phyloP scores from a whole-genome alignment of 2,329 filamentous ascomycete species.

The Knufia fluminis region DNA sequence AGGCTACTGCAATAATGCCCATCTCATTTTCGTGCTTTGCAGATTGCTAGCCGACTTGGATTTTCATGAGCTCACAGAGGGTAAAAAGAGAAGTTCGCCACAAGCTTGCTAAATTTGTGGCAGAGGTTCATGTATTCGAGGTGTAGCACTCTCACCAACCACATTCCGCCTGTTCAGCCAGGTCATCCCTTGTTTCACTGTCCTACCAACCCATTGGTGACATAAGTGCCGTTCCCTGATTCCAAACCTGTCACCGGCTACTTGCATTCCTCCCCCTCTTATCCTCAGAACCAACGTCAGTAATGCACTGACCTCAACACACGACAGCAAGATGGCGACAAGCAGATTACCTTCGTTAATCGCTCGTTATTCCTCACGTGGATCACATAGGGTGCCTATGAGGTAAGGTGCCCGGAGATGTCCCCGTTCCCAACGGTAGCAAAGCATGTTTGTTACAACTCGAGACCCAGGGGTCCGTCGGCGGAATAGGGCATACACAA shows the following conservation, averaged over 20 bases:
- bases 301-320: background rate
- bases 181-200: constrained; percentile 4
- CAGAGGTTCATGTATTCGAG: background rate
- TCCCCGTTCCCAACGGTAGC: background rate
- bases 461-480: constrained; percentile 5
- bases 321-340: constrained; percentile 4
- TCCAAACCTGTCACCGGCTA: constrained; percentile 7
- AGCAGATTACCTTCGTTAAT: background rate
- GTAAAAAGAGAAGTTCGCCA: background rate
- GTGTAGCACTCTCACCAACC: background rate
- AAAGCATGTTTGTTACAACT: constrained; percentile 9
- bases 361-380: background rate
- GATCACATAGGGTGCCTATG: background rate
- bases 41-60: background rate
- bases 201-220: constrained; percentile 2
- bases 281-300: constrained; percentile 4
- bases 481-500: constrained; percentile 7
- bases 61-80: background rate
- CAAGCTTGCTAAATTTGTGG: background rate
- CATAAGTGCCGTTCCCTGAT: constrained; percentile 3
- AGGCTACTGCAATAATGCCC: constrained; percentile 7
- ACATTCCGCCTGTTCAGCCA: background rate
- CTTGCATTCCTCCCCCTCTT: constrained; percentile 4
- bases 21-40: background rate
- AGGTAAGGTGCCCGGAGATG: constrained; percentile 3